These are phyloP conservation scores for Paraconiothyrium sp. DNA, from an alignment of 2,329 filamentous ascomycete genomes.

Conservation along the genomic window DNA sequence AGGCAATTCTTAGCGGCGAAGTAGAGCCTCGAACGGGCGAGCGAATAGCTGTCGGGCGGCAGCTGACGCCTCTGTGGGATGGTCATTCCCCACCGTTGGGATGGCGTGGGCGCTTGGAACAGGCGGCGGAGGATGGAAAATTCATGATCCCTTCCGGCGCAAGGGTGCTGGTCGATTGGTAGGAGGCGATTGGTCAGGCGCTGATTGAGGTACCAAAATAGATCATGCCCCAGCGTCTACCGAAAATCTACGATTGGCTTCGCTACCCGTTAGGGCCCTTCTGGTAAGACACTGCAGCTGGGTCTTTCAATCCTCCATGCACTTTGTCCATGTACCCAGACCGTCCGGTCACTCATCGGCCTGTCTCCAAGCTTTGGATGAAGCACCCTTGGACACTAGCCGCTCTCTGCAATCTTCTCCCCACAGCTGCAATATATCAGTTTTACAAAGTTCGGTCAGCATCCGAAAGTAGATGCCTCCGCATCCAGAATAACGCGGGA, in stretches of 20 bases:
- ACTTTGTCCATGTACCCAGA: slow-evolving; percentile 12
- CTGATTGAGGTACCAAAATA: slow-evolving; percentile 11
- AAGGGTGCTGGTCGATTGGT: slow-evolving; percentile 19
- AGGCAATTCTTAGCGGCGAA: slow-evolving; percentile 30
- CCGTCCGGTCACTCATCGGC: background rate
- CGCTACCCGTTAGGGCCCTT: slow-evolving; percentile 7
- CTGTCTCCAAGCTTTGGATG: background rate
- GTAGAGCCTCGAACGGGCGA: slow-evolving; percentile 34
- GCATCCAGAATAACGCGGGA: slow-evolving; percentile 23
- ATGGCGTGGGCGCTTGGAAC: slow-evolving; percentile 41
- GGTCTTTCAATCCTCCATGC: background rate
- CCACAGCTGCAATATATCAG: slow-evolving; percentile 12
- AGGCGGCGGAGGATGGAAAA: slow-evolving; percentile 28
- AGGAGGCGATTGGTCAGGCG: slow-evolving; percentile 33
- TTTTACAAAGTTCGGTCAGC: background rate
- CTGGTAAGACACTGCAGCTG: slow-evolving; percentile 14
- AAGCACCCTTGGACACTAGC: background rate
- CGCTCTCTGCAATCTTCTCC: background rate
- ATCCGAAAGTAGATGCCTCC: slow-evolving; percentile 2
- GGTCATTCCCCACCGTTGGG: slow-evolving; percentile 22
- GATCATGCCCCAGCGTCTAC: slow-evolving; percentile 26
- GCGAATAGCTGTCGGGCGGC: slow-evolving; percentile 35
- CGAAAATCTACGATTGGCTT: slow-evolving; percentile 18
- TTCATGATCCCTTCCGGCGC: slow-evolving; percentile 34
- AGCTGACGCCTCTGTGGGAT: slow-evolving; percentile 39